These are phyloP conservation scores for thale cress (Arabidopsis thaliana) DNA, from an alignment of 345 rosid genomes.

Conservation along the genomic window DNA sequence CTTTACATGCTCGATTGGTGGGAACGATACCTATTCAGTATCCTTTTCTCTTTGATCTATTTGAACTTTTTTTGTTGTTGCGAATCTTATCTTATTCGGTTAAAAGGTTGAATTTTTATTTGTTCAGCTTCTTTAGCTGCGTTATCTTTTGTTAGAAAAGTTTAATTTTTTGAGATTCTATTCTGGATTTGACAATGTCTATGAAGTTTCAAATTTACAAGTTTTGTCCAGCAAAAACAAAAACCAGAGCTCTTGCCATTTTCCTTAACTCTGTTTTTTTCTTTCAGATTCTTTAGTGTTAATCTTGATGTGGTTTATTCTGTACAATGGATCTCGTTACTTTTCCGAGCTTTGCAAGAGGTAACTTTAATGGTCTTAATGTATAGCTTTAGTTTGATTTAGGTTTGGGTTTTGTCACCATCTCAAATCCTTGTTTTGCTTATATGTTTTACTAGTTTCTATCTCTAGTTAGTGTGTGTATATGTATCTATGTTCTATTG, in stretches of 20 bases:
- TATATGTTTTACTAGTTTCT: neutral
- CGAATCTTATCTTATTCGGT: neutral
- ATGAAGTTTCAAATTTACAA: neutral
- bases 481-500: neutral
- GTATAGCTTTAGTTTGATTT: neutral
- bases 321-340: constrained; percentile 65
- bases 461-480: neutral
- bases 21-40: constrained; percentile 98
- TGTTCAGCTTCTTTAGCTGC: neutral
- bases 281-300: constrained; percentile 69
- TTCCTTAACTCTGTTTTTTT: constrained; percentile 47
- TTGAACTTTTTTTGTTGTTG: constrained; percentile 1
- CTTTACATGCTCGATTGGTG: constrained; percentile 99
- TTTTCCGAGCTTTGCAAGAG: constrained; percentile 62
- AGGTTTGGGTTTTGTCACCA: neutral
- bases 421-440: neutral
- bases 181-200: neutral
- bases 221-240: neutral
- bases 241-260: constrained; percentile 12
- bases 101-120: neutral
- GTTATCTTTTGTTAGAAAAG: neutral
- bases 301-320: constrained; percentile 78
- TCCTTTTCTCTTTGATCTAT: constrained; percentile 49
- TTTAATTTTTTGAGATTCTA: neutral
- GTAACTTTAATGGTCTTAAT: constrained; percentile 39